Evolutionary conservation across 768 basidiomycete species (phyloP), one percentile per base, ranked within the genome.

Genomic region (Pleurotus cornucopiae): DNA sequence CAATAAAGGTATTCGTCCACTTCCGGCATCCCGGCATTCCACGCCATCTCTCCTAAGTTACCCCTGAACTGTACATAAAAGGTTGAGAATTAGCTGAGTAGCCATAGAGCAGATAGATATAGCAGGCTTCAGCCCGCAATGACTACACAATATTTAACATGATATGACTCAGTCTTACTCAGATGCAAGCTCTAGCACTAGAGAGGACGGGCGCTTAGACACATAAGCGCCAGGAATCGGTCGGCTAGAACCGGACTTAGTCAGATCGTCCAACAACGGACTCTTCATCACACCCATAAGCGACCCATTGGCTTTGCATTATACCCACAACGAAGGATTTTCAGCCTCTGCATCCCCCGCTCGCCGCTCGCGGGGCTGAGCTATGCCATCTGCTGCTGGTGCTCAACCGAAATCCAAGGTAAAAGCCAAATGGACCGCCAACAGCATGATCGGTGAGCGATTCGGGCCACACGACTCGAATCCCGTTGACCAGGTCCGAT

Each of bases 371-470:
- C 80, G 82, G 81, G 81, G 82, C 72, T 76, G 78, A 81, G 79
- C 72, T 74, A 89, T 89, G 88, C 75, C 77, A 72, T 73, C 76
- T 53, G 51, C 37, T 38, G 34, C 12, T 37, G 16, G 41, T 37
- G 51, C 6, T 41, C 39, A 53, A 39, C 51, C 51, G 38, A 53
- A 53, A 41, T 53, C 51, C 51, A 53, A 53, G 73, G 71, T 73
- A 67, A 71, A 75, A 70, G 69, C 70, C 59, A 81, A 79, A 83
- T 86, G 85, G 83, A 83, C 84, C 63, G 78, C 83, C 64, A 80
- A 87, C 77, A 89, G 88, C 74, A 88, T 91, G 83, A 85, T 91
- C 71, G 88, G 89, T 91, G 65, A 66, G 83, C 57, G 18, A 49
- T 51, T 56, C 49, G 23, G 34, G 51, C 58, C 55, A 60, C 56